Base-by-base conservation (phyloP, 1,284 basidiomycete genomes). In the Ceratobasidium sp. region DNA sequence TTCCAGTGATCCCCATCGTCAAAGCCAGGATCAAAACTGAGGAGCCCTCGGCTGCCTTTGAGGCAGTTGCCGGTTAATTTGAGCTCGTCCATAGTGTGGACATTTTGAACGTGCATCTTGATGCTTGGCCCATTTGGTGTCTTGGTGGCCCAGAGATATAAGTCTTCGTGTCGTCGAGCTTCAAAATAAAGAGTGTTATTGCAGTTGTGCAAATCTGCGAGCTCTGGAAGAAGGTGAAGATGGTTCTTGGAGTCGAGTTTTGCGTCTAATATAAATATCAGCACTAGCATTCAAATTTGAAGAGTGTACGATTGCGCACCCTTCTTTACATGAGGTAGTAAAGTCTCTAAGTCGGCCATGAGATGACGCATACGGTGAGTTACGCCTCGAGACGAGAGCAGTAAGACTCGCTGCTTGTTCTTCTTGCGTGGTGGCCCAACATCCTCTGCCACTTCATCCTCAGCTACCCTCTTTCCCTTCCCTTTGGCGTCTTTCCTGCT, bases 41-140 rank as follows among this genome's bases (percentile, higher is more conserved):
- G 84, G 69, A 99, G 84, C 0, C 96, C 97, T 70, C 98, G 85
- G 77, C 92, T 94, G 16, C 98, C 98, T 83, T 98, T 98, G 77
- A 99, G 83, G 82, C 98, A 99, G 82, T 99, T 99, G 28, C 98
- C 98, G 2, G 96, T 98, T 96, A 99, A 95, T 84, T 99, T 99
- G 78, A 99, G 87, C 82, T 99, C 98, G 84, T 99, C 98, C 98
- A 99, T 99, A 49, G 98, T 99, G 82, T 99, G 98, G 73, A 98
- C 87, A 82, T 99, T 99, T 82, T 98, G 96, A 23, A 98, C 95
- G 80, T 98, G 97, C 85, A 98, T 88, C 82, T 98, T 98, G 81
- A 97, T 91, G 77, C 92, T 95, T 7, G 98, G 98, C 1, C 98
- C 98, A 80, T 99, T 99, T 23, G 98, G 98, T 50, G 96, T 95